Percentiles rank a stretch among this genome's conserved stretches.
Conservation (phyloP, 2,329 filamentous ascomycete genomes). For the Fusarium subtropicale region DNA sequence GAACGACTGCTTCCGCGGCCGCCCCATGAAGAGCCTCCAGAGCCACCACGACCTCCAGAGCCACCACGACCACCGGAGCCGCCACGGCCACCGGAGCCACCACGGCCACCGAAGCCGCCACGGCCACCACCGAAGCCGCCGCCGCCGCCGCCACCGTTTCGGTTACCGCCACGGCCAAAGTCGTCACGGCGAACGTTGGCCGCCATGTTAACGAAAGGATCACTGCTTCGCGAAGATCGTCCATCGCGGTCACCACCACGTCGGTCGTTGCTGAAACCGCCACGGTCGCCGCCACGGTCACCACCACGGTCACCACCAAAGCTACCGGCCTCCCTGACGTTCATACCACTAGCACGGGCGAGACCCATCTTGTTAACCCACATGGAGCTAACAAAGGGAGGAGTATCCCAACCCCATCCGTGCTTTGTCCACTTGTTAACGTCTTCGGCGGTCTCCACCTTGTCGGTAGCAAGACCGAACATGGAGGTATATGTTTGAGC, state of each 20-base stretch:
- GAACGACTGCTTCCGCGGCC: neutral
- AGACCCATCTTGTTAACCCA: slow-evolving; percentile 53
- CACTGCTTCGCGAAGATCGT: slow-evolving; percentile 24
- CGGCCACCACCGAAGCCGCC: slow-evolving; percentile 14
- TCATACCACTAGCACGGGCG: slow-evolving; percentile 49
- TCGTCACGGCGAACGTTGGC: slow-evolving; percentile 45
- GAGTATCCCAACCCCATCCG: slow-evolving; percentile 64
- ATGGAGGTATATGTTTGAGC: slow-evolving; percentile 65
- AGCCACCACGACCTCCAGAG: slow-evolving; percentile 7
- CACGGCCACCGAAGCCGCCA: slow-evolving; percentile 10
- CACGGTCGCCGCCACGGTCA: neutral
- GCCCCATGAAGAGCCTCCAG: neutral
- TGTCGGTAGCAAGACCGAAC: slow-evolving; percentile 63
- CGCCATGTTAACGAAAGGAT: slow-evolving; percentile 47
- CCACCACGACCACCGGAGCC: slow-evolving; percentile 31
- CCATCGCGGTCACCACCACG: slow-evolving; percentile 17
- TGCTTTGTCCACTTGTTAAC: slow-evolving; percentile 65
- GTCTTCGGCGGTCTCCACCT: slow-evolving; percentile 57
- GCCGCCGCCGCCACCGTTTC: slow-evolving; percentile 11
- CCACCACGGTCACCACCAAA: neutral
- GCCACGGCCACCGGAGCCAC: neutral
- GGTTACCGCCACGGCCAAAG: slow-evolving; percentile 16
- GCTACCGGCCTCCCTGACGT: slow-evolving; percentile 43
- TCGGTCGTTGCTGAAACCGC: neutral
- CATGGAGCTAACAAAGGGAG: slow-evolving; percentile 54